Percentiles rank a stretch among this genome's conserved stretches.
phyloP scores from a whole-genome alignment of 441 rosid genomes.

The Hura crepitans region DNA sequence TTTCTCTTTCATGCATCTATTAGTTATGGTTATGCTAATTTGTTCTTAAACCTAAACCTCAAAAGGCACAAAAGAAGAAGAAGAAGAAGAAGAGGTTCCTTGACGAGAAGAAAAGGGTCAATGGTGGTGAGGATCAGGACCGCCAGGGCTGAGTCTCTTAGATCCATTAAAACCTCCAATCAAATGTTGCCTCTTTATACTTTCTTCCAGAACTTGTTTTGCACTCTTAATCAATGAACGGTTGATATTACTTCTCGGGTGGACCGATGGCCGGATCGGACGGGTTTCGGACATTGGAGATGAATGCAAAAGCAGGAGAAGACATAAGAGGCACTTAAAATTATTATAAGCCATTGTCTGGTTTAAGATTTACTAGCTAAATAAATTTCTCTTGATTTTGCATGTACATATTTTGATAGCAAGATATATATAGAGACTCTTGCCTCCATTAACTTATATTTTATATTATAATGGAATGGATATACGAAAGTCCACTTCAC shows the following conservation, averaged over 20 bases:
- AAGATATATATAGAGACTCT: constrained; percentile 1
- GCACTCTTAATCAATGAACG: constrained; percentile 42
- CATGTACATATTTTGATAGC: background rate
- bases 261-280: constrained; percentile 20
- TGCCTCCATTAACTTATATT: background rate
- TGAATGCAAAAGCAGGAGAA: constrained; percentile 30
- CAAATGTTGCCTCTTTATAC: constrained; percentile 35
- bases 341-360: constrained; percentile 27
- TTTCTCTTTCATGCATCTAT: background rate
- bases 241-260: background rate
- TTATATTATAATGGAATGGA: background rate
- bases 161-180: constrained; percentile 36
- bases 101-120: constrained; percentile 1
- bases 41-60: background rate
- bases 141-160: constrained; percentile 62
- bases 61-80: background rate
- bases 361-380: background rate
- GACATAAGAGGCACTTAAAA: constrained; percentile 26
- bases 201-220: constrained; percentile 39
- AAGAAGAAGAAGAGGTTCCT: no score
- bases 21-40: background rate
- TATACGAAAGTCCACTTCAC: background rate
- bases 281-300: constrained; percentile 39
- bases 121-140: constrained; percentile 74
- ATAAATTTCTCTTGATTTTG: background rate